Evolutionary conservation across 345 rosid genomes (phyloP), one percentile per base, ranked within the genome.

Genomic region (Aquilaria sinensis): DNA sequence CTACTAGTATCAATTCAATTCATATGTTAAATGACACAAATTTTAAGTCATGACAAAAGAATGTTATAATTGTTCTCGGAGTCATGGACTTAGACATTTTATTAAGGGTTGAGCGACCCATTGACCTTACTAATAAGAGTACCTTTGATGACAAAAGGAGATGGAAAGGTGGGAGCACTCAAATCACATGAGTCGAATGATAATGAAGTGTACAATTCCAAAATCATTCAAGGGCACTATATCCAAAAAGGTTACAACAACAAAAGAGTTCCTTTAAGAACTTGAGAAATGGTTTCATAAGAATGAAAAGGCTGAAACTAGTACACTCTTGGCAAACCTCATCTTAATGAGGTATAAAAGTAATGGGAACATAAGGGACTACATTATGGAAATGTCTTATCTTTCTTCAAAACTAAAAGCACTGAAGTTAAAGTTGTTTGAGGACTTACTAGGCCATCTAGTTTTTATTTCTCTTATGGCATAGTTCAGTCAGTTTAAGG

Each of bases 281-380:
- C 12, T 68, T 60, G 55, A 61, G 29, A 60, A 68, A 12, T 0
- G 54, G 2, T 68, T 54, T 61, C 61, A 2, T 1, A 68, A 62
- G 33, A 68, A 53, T 13, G 37, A 60, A 2, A 60, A 58, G 43
- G 57, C 12, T 9, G 12, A 66, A 58, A 66, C 37, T 6, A 53
- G 59, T 34, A 34, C 41, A 34, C 41, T 48, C 51, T 48, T 48
- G 9, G 51, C 51, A 48, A 48, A 48, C 4, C 12, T 48, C 12
- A 48, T 48, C 51, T 48, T 3, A 10, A 48, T 48, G 3, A 48
- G 51, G 51, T 48, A 48, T 48, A 48, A 10, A 48, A 6, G 41
- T 34, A 34, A 34, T 34, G 1, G 1, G 41, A 34, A 34, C 41
- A 34, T 34, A 34, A 34, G 41, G 41, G 1, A 34, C 5, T 34